Evolutionary conservation across 2,329 filamentous ascomycete species (phyloP).

Genomic region (Paramyrothecium sp.): DNA sequence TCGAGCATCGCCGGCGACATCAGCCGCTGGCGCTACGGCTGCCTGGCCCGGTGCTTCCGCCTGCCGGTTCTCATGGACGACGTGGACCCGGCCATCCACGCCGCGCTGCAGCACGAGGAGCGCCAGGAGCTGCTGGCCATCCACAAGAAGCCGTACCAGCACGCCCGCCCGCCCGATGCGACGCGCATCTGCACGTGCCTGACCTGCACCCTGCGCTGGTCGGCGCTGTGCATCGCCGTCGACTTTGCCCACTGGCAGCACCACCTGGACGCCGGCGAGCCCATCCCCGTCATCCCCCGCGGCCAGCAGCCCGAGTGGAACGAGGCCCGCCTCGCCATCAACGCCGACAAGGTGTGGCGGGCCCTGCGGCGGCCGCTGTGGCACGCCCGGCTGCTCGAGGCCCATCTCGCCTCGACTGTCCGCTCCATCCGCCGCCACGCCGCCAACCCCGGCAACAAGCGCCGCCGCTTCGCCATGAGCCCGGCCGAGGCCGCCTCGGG

Average conservation of each 20-base stretch:
- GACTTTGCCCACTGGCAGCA: conserved; percentile 1
- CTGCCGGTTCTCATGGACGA: background rate
- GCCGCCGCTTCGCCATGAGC: conserved; percentile 1
- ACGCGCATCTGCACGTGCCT: conserved; percentile 2
- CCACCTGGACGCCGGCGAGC: conserved; percentile 1
- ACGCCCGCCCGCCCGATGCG: conserved; percentile 1
- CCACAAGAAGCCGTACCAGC: conserved; percentile 2
- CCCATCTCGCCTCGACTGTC: conserved; percentile 1
- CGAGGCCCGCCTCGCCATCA: background rate
- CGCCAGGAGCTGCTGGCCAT: conserved; percentile 3
- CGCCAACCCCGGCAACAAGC: background rate
- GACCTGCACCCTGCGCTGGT: background rate
- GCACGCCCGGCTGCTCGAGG: background rate
- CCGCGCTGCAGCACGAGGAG: conserved; percentile 1
- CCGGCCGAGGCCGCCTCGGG: conserved; percentile 1
- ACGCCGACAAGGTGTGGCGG: conserved; percentile 2
- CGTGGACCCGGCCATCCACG: background rate
- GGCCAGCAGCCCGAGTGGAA: conserved; percentile 1
- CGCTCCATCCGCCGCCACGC: conserved; percentile 2
- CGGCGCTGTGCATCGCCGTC: conserved; percentile 1
- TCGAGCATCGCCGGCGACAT: background rate
- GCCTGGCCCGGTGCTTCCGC: background rate
- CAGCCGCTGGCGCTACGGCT: conserved; percentile 1
- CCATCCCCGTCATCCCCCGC: background rate
- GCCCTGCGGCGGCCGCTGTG: background rate